These are phyloP conservation scores for Lathyrus tuberosus DNA, from an alignment of 306 rosid species.

Conservation along the genomic window DNA sequence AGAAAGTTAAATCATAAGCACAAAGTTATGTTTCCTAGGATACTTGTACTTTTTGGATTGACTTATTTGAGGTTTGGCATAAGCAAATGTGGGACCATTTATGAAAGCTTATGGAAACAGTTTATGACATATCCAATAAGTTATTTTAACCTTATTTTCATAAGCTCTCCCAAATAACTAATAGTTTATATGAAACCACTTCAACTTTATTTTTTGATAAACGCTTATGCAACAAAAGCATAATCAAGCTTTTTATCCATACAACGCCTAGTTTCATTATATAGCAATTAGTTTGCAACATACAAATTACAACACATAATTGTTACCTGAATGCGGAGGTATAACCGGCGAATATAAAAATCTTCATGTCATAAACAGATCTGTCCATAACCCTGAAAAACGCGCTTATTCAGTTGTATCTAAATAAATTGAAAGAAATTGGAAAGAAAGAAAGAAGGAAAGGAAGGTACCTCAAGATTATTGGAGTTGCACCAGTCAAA, in stretches of 20 bases:
- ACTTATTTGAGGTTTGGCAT: background rate
- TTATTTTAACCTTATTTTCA: background rate
- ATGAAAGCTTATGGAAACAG: background rate
- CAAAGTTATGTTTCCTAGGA: background rate
- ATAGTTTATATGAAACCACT: background rate
- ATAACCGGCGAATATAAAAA: constrained; percentile 79
- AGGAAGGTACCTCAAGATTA: constrained; percentile 62
- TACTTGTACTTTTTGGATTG: background rate
- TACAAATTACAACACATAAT: background rate
- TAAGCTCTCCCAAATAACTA: background rate
- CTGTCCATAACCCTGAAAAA: constrained; percentile 77
- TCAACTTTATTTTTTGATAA: background rate
- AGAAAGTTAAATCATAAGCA: background rate
- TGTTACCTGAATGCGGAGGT: constrained; percentile 83
- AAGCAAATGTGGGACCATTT: background rate
- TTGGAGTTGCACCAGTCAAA: constrained; percentile 65
- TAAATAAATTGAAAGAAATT: background rate
- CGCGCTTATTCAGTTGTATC: background rate
- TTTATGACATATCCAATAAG: background rate
- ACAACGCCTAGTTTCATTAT: background rate
- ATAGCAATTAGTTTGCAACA: background rate
- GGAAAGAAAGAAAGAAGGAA: background rate
- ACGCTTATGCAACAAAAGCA: background rate
- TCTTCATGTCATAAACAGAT: constrained; percentile 93
- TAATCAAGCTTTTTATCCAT: background rate